These are phyloP conservation scores for Debaryomyces sp. DNA, from an alignment of 1,139 yeast species.

Conservation along the genomic window DNA sequence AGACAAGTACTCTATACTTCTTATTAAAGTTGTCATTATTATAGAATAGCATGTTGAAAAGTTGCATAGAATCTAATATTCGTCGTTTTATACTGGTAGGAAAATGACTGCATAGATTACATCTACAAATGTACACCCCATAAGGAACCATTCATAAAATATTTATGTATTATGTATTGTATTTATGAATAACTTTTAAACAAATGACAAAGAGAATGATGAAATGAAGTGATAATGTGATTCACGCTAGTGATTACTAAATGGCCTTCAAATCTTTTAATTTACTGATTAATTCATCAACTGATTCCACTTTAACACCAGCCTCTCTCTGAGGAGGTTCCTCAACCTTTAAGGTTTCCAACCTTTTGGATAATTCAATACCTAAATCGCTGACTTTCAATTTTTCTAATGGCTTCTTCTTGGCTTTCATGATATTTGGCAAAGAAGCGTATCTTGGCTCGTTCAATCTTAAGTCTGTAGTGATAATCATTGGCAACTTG, in stretches of 20 bases:
- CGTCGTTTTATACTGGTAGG: not conserved
- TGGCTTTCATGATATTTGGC: constrained; percentile 97
- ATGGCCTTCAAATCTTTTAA: constrained; percentile 71
- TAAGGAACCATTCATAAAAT: not conserved
- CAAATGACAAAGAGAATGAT: not conserved
- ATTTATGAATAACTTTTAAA: constrained; percentile 1
- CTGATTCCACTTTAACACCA: constrained; percentile 77
- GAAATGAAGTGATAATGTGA: not conserved
- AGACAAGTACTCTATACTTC: constrained; percentile 24
- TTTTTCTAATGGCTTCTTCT: constrained; percentile 87
- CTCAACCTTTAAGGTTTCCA: constrained; percentile 71
- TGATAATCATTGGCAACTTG: constrained; percentile 78
- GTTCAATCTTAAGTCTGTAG: constrained; percentile 91
- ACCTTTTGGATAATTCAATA: constrained; percentile 62
- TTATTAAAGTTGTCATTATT: constrained; percentile 19
- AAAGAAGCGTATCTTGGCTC: constrained; percentile 93
- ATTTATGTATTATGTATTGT: constrained; percentile 1
- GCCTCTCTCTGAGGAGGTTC: constrained; percentile 86
- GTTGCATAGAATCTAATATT: not conserved
- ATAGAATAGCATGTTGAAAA: not conserved
- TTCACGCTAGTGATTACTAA: constrained; percentile 18
- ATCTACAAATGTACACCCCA: no score
- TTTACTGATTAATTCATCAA: constrained; percentile 79
- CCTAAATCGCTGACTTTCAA: constrained; percentile 72
- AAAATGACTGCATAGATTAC: not conserved